These are phyloP conservation scores for Fomitopsis pinicola DNA, from an alignment of 1,284 basidiomycete species.

Conservation along the genomic window DNA sequence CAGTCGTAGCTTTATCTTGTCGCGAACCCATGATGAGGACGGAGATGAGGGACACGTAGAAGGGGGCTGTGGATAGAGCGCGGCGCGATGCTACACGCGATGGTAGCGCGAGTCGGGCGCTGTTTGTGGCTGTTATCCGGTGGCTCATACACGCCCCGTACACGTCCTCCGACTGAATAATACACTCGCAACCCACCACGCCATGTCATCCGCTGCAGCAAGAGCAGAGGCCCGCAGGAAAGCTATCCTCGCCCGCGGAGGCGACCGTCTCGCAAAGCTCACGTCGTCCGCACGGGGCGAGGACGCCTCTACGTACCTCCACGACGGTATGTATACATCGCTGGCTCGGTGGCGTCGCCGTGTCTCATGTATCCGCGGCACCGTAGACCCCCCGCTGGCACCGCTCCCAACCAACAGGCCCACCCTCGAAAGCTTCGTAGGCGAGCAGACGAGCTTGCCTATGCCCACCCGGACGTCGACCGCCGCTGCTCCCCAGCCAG, in stretches of 20 bases:
- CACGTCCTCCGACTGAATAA: background rate
- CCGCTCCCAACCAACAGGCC: slow-evolving; percentile 22
- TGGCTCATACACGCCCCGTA: slow-evolving; percentile 7
- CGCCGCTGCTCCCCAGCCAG: slow-evolving; percentile 20
- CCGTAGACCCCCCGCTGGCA: slow-evolving; percentile 40
- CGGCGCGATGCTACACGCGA: background rate
- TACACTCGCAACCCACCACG: background rate
- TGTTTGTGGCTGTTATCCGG: slow-evolving; percentile 11
- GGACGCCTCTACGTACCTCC: slow-evolving; percentile 55
- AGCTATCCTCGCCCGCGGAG: slow-evolving; percentile 66
- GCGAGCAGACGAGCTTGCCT: slow-evolving; percentile 55
- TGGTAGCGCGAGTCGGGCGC: background rate
- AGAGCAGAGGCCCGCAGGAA: slow-evolving; percentile 70
- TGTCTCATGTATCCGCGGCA: background rate
- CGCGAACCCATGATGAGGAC: slow-evolving; percentile 43
- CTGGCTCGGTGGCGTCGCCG: background rate
- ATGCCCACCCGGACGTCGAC: slow-evolving; percentile 33
- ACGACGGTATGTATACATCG: slow-evolving; percentile 40
- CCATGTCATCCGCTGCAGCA: slow-evolving; percentile 42
- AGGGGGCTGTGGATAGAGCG: background rate
- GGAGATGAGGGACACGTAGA: slow-evolving; percentile 10
- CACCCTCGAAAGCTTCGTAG: slow-evolving; percentile 48
- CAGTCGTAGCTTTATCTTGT: slow-evolving; percentile 83
- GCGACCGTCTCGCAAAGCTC: slow-evolving; percentile 69
- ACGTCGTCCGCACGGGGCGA: slow-evolving; percentile 73